Conservation (phyloP, 1,139 yeast genomes). For the Lodderomyces elongisporus region DNA sequence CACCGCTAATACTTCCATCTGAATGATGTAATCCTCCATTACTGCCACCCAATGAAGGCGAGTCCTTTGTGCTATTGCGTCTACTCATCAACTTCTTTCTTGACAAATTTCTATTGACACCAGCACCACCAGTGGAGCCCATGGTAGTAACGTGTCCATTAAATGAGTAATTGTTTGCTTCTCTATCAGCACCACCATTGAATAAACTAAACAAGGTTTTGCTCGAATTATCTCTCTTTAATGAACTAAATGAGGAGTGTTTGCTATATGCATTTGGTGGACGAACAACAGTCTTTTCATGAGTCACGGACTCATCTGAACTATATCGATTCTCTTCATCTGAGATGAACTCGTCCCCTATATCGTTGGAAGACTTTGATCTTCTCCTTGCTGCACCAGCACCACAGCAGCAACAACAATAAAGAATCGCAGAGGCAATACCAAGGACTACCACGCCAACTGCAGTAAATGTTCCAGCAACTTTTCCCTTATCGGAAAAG, state of each 20-base stretch:
- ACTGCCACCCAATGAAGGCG: too few relatives aligned
- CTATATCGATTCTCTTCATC: slow-evolving; percentile 38
- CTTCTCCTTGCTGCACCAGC: slow-evolving; percentile 4
- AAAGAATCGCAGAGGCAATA: slow-evolving; percentile 28
- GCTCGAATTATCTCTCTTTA: slow-evolving; percentile 31
- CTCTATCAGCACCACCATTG: slow-evolving; percentile 9
- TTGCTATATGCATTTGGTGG: slow-evolving; percentile 3
- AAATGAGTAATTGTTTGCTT: slow-evolving; percentile 2
- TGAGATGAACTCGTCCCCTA: slow-evolving; percentile 22
- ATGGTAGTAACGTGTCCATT: neutral
- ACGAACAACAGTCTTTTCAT: neutral
- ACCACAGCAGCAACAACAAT: slow-evolving; percentile 33
- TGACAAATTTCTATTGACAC: slow-evolving; percentile 28
- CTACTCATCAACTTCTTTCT: slow-evolving; percentile 26
- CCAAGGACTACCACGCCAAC: slow-evolving; percentile 55
- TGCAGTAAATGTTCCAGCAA: slow-evolving; percentile 69
- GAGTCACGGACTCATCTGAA: neutral
- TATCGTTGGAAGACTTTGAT: slow-evolving; percentile 12
- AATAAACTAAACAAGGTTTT: slow-evolving; percentile 33
- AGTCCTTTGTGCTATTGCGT: slow-evolving; percentile 8
- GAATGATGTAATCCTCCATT: slow-evolving; percentile 2
- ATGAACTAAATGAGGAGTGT: slow-evolving; percentile 14
- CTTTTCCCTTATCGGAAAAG: slow-evolving; percentile 57
- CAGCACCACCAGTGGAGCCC: slow-evolving; percentile 13
- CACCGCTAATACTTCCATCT: slow-evolving; percentile 2